Evolutionary conservation across 352 stramenopile species (phyloP).

Genomic region (Globisporangium recalcitrans): DNA sequence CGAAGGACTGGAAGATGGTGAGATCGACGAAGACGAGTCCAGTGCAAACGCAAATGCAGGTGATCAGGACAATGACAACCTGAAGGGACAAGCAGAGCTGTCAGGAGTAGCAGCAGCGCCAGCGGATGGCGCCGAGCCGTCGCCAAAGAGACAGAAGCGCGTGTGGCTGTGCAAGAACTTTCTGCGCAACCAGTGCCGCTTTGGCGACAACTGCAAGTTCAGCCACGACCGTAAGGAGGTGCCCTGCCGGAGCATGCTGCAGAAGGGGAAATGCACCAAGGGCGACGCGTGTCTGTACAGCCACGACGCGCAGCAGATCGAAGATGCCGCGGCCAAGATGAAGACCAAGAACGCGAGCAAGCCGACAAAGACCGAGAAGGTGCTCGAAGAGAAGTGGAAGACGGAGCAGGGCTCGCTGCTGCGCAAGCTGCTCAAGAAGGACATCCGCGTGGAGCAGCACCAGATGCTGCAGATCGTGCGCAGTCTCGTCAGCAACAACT

Average conservation of each 20-base stretch:
- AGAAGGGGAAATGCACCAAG: conserved; percentile 49
- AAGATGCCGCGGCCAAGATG: conserved; percentile 25
- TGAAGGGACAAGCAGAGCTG: conserved; percentile 19
- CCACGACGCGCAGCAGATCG: conserved; percentile 38
- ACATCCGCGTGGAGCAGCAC: conserved; percentile 61
- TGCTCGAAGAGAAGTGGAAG: conserved; percentile 54
- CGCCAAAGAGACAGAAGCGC: conserved; percentile 39
- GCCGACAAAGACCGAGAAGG: conserved; percentile 6
- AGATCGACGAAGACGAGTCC: conserved; percentile 35
- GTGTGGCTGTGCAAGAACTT: conserved; percentile 65
- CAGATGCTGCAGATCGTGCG: conserved; percentile 78
- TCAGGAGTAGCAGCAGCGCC: too few relatives aligned
- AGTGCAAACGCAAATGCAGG: background rate
- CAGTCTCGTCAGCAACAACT: conserved; percentile 52
- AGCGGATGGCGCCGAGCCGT: conserved; percentile 17
- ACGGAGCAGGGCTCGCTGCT: conserved; percentile 62
- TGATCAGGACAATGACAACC: conserved; percentile 16
- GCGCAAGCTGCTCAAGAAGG: conserved; percentile 67
- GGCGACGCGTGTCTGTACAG: conserved; percentile 56
- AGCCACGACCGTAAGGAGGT: conserved; percentile 64
- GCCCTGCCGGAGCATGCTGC: conserved; percentile 49
- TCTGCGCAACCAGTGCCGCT: conserved; percentile 52
- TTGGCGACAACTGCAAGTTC: conserved; percentile 58
- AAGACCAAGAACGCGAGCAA: conserved; percentile 26
- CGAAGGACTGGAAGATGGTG: conserved; percentile 54